phyloP scores from a whole-genome alignment of 495 filamentous ascomycete species.

The Penicillium lividum region DNA sequence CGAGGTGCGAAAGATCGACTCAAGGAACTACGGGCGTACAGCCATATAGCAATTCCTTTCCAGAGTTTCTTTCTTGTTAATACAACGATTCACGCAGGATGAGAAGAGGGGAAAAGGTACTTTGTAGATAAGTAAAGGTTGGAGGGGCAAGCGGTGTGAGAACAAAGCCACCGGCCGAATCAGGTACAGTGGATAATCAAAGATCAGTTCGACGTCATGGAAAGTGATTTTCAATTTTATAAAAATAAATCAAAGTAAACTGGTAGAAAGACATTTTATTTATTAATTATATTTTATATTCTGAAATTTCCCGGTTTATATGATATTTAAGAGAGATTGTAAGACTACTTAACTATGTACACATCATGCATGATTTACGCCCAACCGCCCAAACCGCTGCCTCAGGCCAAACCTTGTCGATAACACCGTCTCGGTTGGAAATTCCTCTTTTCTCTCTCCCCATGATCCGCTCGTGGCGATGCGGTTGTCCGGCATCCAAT shows the following conservation, averaged over 20 bases:
- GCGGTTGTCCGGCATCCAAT: conserved; percentile 25
- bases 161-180: conserved; percentile 23
- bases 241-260: no score
- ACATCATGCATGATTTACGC: not conserved
- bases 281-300: no score
- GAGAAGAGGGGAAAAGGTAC: conserved; percentile 13
- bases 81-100: conserved; percentile 1
- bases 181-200: conserved; percentile 13
- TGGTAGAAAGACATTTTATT: no score
- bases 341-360: no score
- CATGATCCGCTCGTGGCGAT: conserved; percentile 18
- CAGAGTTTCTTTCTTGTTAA: not conserved
- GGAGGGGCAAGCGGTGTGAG: conserved; percentile 34
- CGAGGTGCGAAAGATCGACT: conserved; percentile 17
- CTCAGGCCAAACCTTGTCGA: not conserved
- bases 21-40: conserved; percentile 16
- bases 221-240: no score
- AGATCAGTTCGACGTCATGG: conserved; percentile 21
- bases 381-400: not conserved
- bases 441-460: conserved; percentile 9
- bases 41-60: conserved; percentile 23
- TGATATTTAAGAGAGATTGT: no score
- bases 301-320: no score
- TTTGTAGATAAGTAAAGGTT: conserved; percentile 3
- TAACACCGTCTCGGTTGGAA: conserved; percentile 6